Evolutionary conservation across 2,329 filamentous ascomycete genomes (phyloP).

Genomic region (Paramyrothecium sp.): DNA sequence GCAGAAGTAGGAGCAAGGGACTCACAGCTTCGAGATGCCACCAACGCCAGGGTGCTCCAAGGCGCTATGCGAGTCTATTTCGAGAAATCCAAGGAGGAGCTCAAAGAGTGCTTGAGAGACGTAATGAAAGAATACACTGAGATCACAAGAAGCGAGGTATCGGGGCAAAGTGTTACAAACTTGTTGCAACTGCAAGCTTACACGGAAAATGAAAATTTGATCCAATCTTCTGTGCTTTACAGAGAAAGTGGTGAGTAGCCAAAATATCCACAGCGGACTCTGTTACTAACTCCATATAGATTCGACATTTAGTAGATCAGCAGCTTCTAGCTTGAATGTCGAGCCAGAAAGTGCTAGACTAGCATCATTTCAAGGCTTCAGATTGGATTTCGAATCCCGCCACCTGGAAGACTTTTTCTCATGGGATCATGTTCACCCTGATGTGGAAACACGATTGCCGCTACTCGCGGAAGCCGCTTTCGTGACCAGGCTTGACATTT

Average conservation of each 20-base stretch:
- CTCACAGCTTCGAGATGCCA: neutral
- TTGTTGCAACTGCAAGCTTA: too few relatives aligned
- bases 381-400: conserved; percentile 2
- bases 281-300: too few relatives aligned
- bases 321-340: neutral
- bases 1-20: conserved; percentile 1
- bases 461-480: conserved; percentile 8
- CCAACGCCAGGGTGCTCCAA: neutral
- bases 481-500: conserved; percentile 5
- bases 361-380: too few relatives aligned
- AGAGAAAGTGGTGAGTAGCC: neutral
- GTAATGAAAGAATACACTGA: neutral
- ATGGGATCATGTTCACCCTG: conserved; percentile 6
- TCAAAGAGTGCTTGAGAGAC: neutral
- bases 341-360: too few relatives aligned
- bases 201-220: too few relatives aligned
- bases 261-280: neutral
- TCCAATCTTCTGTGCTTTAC: too few relatives aligned
- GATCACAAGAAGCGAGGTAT: too few relatives aligned
- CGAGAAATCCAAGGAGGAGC: neutral
- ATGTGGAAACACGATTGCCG: neutral
- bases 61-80: neutral
- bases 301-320: too few relatives aligned
- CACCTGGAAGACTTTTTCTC: conserved; percentile 11
- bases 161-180: too few relatives aligned